Evolutionary conservation across 441 rosid species (phyloP), one percentile per base, ranked within the genome.

Genomic region (Populus hybrid): DNA sequence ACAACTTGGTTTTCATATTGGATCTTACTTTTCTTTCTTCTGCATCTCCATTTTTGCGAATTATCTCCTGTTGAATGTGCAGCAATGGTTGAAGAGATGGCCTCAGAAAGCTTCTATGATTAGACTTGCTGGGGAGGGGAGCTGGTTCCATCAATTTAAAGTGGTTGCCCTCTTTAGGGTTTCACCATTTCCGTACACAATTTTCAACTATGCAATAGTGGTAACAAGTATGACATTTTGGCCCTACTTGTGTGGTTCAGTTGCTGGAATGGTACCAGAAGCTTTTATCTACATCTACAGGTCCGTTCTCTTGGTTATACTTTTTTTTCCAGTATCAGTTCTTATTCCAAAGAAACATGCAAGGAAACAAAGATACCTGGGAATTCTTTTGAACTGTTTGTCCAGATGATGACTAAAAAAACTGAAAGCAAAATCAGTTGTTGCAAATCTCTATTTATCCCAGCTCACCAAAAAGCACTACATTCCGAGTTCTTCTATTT

Each of bases 131-230:
- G 98, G 84, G n/a, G 97, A 93, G 87, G 98, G 99, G 77, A 94
- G 86, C 87, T 91, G 96, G 98, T 88, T 93, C 81, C 96, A 94
- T 87, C 98, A 96, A 81, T 96, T 96, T 81, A 87, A 83, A 83
- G 94, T 94, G 33, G 98, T 96, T 79, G 97, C 98, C 2, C 84
- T 96, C 81, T 96, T 96, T 81, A 82, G 98, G 79, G 74, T 96
- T 79, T 96, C 99, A 2, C 99, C 99, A 7, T 96, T 96, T 86
- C 99, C 99, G 2, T 96, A 96, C 92, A 96, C 98, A 35, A 88
- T 96, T 68, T 96, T 96, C 88, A 96, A 94, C 87, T 96, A 96
- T 79, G 98, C 97, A 21, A 87, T 94, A 7, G 98, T 90, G 29
- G 90, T 92, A 64, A 94, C 99, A 35, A 90, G 90, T 76, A 88